Base-by-base conservation (phyloP, 2,329 filamentous ascomycete genomes). In the Paecilomyces dactylethromorphus region DNA sequence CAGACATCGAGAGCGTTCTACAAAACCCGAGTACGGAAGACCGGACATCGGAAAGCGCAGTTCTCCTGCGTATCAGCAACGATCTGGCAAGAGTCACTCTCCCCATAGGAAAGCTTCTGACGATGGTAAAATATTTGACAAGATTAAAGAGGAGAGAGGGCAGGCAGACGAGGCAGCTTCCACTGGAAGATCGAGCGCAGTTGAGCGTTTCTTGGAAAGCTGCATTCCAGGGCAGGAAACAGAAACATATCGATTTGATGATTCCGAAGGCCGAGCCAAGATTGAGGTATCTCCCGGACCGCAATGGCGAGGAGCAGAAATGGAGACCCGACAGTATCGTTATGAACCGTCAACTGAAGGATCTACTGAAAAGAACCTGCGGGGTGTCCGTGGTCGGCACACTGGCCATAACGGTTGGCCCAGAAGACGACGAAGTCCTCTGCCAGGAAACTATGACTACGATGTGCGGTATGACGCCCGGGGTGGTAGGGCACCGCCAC, bases 171-270 rank as follows among this genome's bases (percentile, higher is more conserved):
- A 56, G 24, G 35, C 45, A 11, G 18, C 58, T 13, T 53, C 64
- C 5, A 60, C 64, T 15, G 71, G 74, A 57, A 66, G 69, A 32
- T 64, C 67, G 49, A 71, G 64, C 53, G 73, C 68, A n/a, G 72
- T 74, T 11, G 74, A 77, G 53, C 66, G 69, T 15, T 78, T 77
- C 54, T 64, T 76, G 13, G 69, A 70, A 54, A 68, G 65, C n/a
- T 73, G 76, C 24, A 60, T 65, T 15, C 67, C 73, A 21, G 68
- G 56, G 11, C 63, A 63, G 50, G 60, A 63, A n/a, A 49, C 53
- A 45, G 51, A 57, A 13, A 51, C 29, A 13, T 53, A 54, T 26
- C 53, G 55, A 57, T 53, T 57, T 8, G 56, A 65, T 35, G 60
- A 61, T 50, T 35, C 50, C 11, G 59, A 62, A 13, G 58, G 62